These are phyloP conservation scores for Yamadazyma dushanensis DNA, from an alignment of 1,139 yeast species.

Conservation along the genomic window DNA sequence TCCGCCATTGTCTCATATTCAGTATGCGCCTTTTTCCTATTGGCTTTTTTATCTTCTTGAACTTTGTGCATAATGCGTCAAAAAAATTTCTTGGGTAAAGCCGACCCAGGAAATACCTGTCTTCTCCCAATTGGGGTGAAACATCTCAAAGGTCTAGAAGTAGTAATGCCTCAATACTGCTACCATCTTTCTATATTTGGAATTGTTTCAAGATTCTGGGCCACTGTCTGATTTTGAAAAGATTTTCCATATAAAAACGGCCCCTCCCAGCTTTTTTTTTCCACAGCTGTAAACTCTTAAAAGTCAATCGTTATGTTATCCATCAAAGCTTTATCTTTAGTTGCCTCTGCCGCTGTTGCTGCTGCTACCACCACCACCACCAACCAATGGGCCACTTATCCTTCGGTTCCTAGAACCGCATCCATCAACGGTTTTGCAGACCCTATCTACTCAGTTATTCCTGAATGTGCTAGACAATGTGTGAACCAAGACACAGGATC, in stretches of 20 bases:
- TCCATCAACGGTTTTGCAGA: constrained; percentile 55
- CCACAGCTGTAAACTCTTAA: background rate
- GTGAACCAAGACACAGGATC: constrained; percentile 33
- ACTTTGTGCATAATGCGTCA: constrained; percentile 18
- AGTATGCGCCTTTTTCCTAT: background rate
- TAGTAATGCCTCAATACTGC: background rate
- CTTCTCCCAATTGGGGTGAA: no score
- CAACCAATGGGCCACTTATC: constrained; percentile 35
- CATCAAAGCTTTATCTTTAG: constrained; percentile 10
- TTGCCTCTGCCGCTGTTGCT: constrained; percentile 15
- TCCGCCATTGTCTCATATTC: background rate
- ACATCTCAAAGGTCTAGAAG: constrained; percentile 1
- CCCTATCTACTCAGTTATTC: constrained; percentile 40
- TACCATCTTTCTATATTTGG: constrained; percentile 4
- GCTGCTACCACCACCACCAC: constrained; percentile 12
- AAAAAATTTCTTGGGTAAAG: background rate
- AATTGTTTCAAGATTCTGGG: background rate
- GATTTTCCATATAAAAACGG: constrained; percentile 4
- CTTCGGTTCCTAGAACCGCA: constrained; percentile 50
- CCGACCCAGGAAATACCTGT: background rate
- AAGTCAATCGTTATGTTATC: constrained; percentile 18
- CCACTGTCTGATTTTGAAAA: background rate
- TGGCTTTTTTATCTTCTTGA: constrained; percentile 13
- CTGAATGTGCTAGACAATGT: constrained; percentile 46
- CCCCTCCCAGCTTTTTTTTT: constrained; percentile 3